These are phyloP conservation scores for Candida taoyuanica DNA, from an alignment of 805 yeast species.

Conservation along the genomic window DNA sequence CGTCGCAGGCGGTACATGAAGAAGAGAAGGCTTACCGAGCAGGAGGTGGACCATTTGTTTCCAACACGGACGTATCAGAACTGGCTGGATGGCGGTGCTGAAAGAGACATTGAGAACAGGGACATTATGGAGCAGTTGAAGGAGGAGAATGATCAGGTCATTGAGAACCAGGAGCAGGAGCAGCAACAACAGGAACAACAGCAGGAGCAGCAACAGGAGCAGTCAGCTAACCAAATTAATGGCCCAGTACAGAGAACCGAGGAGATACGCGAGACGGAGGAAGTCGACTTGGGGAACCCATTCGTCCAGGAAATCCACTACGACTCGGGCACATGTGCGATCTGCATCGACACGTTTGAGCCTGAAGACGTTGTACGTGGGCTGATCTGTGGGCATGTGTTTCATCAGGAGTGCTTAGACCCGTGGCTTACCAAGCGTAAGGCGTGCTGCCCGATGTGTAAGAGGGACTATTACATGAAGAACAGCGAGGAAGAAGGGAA, in stretches of 20 bases:
- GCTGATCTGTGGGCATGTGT: slow-evolving; percentile 76
- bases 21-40: slow-evolving; percentile 48
- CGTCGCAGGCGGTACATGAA: slow-evolving; percentile 41
- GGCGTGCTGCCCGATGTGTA: slow-evolving; percentile 84
- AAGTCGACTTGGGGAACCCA: slow-evolving; percentile 23
- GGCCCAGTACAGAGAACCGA: neutral
- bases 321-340: slow-evolving; percentile 71
- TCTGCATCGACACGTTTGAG: slow-evolving; percentile 65
- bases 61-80: slow-evolving; percentile 53
- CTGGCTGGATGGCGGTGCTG: slow-evolving; percentile 61
- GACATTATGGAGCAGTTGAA: slow-evolving; percentile 43
- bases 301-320: slow-evolving; percentile 35
- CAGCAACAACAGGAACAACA: slow-evolving; percentile 6
- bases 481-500: slow-evolving; percentile 25
- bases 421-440: slow-evolving; percentile 75
- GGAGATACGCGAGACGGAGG: neutral
- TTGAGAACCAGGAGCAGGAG: slow-evolving; percentile 7
- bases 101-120: slow-evolving; percentile 40
- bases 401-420: slow-evolving; percentile 73
- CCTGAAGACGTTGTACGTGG: slow-evolving; percentile 65
- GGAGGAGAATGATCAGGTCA: slow-evolving; percentile 23
- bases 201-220: neutral
- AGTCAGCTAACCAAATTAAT: neutral
- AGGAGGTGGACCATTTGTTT: slow-evolving; percentile 56
- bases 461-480: slow-evolving; percentile 52